phyloP scores from a whole-genome alignment of 2,329 filamentous ascomycete species.

The Aspergillus clavatus region DNA sequence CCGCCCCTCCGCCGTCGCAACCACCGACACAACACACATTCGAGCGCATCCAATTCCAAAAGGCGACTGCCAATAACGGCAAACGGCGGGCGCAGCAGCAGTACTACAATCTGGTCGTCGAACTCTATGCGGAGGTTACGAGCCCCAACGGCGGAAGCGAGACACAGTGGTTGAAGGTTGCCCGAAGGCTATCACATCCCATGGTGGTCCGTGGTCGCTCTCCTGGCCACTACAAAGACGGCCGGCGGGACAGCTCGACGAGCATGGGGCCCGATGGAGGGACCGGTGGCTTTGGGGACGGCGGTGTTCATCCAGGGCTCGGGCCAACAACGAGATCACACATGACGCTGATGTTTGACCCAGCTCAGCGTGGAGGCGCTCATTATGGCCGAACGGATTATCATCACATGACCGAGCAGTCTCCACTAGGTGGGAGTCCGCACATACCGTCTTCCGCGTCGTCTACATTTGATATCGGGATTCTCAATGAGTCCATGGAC shows the following conservation, averaged over 20 bases:
- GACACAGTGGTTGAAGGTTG: slow-evolving; percentile 64
- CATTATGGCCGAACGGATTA: slow-evolving; percentile 33
- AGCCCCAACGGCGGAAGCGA: slow-evolving; percentile 32
- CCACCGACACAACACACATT: slow-evolving; percentile 58
- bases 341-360: slow-evolving; percentile 33
- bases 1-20: slow-evolving; percentile 29
- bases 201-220: slow-evolving; percentile 85
- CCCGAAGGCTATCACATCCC: slow-evolving; percentile 67
- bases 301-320: slow-evolving; percentile 29
- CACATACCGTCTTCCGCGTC: slow-evolving; percentile 39
- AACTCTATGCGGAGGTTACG: slow-evolving; percentile 69
- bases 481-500: slow-evolving; percentile 37
- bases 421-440: slow-evolving; percentile 36
- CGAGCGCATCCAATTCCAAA: slow-evolving; percentile 91
- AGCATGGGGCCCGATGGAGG: slow-evolving; percentile 65
- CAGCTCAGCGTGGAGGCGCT: slow-evolving; percentile 26
- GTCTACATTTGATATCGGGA: slow-evolving; percentile 34
- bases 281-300: slow-evolving; percentile 43
- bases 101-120: slow-evolving; percentile 85
- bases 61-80: slow-evolving; percentile 88
- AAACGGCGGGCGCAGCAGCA: slow-evolving; percentile 86
- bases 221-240: slow-evolving; percentile 73
- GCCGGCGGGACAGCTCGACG: slow-evolving; percentile 62
- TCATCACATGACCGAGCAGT: slow-evolving; percentile 36
- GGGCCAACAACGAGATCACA: slow-evolving; percentile 28